Evolutionary conservation across 495 filamentous ascomycete genomes (phyloP).

Genomic region (Aspergillus ostianus): DNA sequence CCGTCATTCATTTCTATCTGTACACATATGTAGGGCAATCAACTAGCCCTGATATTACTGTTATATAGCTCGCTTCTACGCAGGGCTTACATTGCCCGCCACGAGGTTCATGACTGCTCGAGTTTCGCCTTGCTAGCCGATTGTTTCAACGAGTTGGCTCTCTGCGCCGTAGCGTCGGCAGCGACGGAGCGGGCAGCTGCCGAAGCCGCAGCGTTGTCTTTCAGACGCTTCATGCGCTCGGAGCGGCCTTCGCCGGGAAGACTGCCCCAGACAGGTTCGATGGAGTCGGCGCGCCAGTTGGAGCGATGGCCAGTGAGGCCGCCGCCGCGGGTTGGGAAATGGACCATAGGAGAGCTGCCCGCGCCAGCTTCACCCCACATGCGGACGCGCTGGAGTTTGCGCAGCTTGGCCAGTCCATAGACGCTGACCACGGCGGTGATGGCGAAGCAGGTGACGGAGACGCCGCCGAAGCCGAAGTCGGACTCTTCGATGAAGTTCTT

Average conservation of each 20-base stretch:
- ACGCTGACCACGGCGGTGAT: conserved; percentile 73
- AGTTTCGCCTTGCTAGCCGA: neutral
- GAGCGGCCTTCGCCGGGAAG: conserved; percentile 45
- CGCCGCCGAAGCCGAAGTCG: conserved; percentile 78
- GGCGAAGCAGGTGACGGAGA: conserved; percentile 66
- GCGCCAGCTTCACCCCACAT: conserved; percentile 66
- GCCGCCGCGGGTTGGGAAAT: conserved; percentile 28
- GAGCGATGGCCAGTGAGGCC: conserved; percentile 24
- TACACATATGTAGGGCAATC: neutral
- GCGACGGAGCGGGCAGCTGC: conserved; percentile 23
- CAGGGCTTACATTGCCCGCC: neutral
- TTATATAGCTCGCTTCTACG: neutral
- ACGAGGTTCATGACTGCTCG: neutral
- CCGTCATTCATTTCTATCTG: neutral
- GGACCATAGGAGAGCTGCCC: conserved; percentile 32
- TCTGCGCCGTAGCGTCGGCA: conserved; percentile 7
- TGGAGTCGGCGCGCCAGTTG: conserved; percentile 49
- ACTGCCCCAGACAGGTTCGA: conserved; percentile 45
- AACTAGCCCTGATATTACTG: too few relatives aligned
- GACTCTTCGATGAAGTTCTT: conserved; percentile 98
- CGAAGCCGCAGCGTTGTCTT: conserved; percentile 32
- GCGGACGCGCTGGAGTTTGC: conserved; percentile 83
- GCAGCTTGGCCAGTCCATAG: conserved; percentile 78
- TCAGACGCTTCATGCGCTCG: conserved; percentile 42
- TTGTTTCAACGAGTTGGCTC: neutral